Evolutionary conservation across 306 rosid genomes (phyloP).

Genomic region (Cotoneaster glaucophyllus): DNA sequence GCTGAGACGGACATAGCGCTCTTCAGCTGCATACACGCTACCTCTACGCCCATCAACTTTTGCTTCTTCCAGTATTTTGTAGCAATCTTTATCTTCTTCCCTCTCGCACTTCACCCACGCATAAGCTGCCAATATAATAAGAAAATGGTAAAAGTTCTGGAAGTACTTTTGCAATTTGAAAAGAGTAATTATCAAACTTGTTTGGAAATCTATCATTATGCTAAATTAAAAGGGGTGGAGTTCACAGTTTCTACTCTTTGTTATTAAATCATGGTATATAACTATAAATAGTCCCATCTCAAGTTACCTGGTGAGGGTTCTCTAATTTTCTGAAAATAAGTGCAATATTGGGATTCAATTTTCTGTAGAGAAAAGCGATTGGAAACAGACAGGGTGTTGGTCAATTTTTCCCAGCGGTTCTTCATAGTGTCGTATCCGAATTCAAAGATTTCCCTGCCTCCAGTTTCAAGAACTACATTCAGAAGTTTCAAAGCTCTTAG

Average conservation of each 20-base stretch:
- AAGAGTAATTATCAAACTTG: no score
- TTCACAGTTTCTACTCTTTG: no score
- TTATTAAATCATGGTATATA: no score
- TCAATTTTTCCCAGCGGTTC: slow-evolving; percentile 34
- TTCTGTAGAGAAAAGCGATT: slow-evolving; percentile 48
- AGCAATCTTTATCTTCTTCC: slow-evolving; percentile 36
- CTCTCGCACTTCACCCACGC: slow-evolving; percentile 56
- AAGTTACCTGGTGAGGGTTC: slow-evolving; percentile 47
- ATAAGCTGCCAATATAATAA: slow-evolving; percentile 19
- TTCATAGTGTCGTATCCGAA: slow-evolving; percentile 32
- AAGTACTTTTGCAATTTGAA: no score
- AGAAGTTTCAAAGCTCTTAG: slow-evolving; percentile 38
- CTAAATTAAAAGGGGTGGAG: no score
- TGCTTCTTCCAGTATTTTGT: slow-evolving; percentile 21
- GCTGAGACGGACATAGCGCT: slow-evolving; percentile 32
- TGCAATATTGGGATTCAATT: slow-evolving; percentile 21
- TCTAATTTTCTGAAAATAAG: slow-evolving; percentile 16
- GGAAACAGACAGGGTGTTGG: slow-evolving; percentile 17
- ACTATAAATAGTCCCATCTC: neutral
- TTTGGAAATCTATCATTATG: no score
- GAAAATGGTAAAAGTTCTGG: neutral
- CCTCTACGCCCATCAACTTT: slow-evolving; percentile 29
- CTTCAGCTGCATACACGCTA: slow-evolving; percentile 5
- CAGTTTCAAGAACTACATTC: slow-evolving; percentile 18
- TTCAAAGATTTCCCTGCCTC: slow-evolving; percentile 28